Percentiles rank a stretch among this genome's conserved stretches.
Evolutionary conservation across 495 filamentous ascomycete genomes (phyloP).

Genomic region (Penicillium daleae): DNA sequence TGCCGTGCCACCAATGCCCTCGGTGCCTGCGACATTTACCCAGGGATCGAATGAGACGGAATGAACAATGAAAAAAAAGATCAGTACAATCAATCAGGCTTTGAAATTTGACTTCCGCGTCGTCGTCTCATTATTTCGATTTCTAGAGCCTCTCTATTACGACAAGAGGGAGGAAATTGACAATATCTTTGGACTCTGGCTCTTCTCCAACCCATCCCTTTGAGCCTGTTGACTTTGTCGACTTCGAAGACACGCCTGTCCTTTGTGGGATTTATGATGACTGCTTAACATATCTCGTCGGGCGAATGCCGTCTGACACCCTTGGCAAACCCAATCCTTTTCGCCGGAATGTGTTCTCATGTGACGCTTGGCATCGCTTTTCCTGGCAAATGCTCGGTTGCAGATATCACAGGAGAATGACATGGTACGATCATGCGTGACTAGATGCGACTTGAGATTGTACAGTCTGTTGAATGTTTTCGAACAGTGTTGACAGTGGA

Average conservation of each 20-base stretch:
- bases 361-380: constrained; percentile 4
- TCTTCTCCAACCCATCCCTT: neutral
- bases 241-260: neutral
- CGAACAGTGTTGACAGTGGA: neutral
- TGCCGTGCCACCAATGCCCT: constrained; percentile 3
- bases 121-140: neutral
- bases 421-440: neutral
- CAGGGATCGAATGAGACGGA: neutral
- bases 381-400: neutral
- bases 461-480: neutral
- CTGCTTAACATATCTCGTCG: neutral
- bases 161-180: neutral
- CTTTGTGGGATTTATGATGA: neutral
- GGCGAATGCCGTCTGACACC: neutral
- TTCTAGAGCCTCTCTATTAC: neutral
- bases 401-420: neutral
- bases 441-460: constrained; percentile 2
- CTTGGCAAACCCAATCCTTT: neutral
- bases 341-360: constrained; percentile 1
- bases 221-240: neutral
- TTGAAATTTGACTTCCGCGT: too few species aligned
- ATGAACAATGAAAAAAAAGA: too few species aligned
- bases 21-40: neutral
- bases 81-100: too few species aligned
- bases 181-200: neutral